phyloP scores from a whole-genome alignment of 2,329 filamentous ascomycete species.

The Fusarium chaquense region DNA sequence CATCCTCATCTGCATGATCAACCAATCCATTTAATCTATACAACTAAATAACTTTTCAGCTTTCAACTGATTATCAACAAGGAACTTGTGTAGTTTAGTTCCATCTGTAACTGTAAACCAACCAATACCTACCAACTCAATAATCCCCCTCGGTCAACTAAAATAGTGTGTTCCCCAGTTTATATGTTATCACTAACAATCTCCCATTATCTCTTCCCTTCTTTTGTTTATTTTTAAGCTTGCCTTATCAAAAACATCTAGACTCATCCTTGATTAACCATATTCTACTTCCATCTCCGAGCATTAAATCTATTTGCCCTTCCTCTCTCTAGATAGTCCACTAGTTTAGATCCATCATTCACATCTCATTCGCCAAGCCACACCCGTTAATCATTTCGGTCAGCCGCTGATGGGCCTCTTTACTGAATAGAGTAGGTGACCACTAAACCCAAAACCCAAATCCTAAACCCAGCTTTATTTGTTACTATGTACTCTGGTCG shows the following conservation, averaged over 20 bases:
- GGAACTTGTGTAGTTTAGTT: slow-evolving; percentile 25
- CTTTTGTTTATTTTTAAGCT: no score
- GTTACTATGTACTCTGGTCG: no score
- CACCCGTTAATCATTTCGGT: background rate
- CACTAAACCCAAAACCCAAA: background rate
- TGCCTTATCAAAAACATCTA: slow-evolving; percentile 10
- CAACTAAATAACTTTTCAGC: no score
- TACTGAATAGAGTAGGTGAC: slow-evolving; percentile 10
- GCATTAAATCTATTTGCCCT: background rate
- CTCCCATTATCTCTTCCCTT: background rate
- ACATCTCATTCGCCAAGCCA: background rate
- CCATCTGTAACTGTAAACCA: background rate
- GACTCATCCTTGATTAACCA: slow-evolving; percentile 11
- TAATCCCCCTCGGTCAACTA: slow-evolving; percentile 2
- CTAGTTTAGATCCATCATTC: no score
- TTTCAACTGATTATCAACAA: background rate
- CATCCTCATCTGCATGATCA: background rate
- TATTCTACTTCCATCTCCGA: slow-evolving; percentile 19
- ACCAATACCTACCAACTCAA: background rate
- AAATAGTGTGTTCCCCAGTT: background rate
- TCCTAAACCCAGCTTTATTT: background rate
- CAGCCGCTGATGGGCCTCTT: background rate
- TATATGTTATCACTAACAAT: background rate
- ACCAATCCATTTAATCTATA: slow-evolving; percentile 6
- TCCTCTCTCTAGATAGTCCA: no score